A percentile compares a stretch with the other conserved stretches of the same genome.
Evolutionary conservation across 1,284 basidiomycete species (phyloP).

Genomic region (Sphagnurus paluster): DNA sequence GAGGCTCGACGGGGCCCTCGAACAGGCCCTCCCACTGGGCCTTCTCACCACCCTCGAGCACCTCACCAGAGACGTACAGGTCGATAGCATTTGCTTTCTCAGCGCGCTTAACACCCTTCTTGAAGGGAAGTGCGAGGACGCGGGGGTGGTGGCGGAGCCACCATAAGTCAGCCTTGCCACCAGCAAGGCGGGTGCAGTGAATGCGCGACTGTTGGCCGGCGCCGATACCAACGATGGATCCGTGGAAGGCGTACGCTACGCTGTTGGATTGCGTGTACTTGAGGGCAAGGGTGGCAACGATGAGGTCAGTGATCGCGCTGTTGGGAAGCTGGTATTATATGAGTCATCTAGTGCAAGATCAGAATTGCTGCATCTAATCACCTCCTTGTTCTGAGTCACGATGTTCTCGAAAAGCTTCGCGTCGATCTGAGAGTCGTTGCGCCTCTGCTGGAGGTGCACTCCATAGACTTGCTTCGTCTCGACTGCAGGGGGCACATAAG

Average conservation of each 20-base stretch:
- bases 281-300: constrained; percentile 93
- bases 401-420: constrained; percentile 83
- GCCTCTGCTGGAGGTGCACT: constrained; percentile 86
- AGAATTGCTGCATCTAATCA: constrained; percentile 31
- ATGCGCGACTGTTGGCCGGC: constrained; percentile 99
- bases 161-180: constrained; percentile 98
- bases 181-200: constrained; percentile 98
- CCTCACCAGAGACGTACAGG: constrained; percentile 91
- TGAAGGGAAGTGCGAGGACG: constrained; percentile 91
- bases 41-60: constrained; percentile 86
- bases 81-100: constrained; percentile 99
- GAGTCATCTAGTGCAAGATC: not conserved
- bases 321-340: constrained; percentile 58
- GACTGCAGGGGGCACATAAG: constrained; percentile 71
- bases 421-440: constrained; percentile 92
- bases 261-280: constrained; percentile 99
- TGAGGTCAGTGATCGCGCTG: constrained; percentile 80
- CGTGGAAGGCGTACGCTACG: constrained; percentile 94
- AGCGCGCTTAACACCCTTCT: constrained; percentile 95
- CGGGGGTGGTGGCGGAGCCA: constrained; percentile 97
- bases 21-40: constrained; percentile 92
- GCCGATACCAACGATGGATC: constrained; percentile 93
- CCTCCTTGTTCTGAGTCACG: constrained; percentile 87
- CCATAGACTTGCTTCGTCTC: constrained; percentile 98
- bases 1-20: constrained; percentile 67